Percentiles rank a stretch among this genome's conserved stretches.
These are phyloP conservation scores for Monotropa hypopitys DNA, from an alignment of 179 eudicot genomes.

Conservation along the genomic window DNA sequence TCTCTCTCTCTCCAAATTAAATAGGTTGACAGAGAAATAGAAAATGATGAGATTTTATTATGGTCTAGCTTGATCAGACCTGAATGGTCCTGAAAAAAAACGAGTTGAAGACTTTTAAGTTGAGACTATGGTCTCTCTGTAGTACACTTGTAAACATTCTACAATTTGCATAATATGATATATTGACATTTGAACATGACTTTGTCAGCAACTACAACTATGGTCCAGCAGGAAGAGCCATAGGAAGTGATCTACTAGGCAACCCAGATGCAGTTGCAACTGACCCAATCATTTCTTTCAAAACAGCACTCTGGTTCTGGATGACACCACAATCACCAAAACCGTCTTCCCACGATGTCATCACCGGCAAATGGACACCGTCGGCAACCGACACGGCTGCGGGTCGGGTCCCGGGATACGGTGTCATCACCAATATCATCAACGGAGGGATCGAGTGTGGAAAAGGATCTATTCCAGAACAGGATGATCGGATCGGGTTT, in stretches of 20 bases:
- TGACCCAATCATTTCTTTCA: constrained; percentile 25
- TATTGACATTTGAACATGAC: not conserved
- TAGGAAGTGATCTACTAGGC: constrained; percentile 14
- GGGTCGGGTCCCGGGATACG: constrained; percentile 16
- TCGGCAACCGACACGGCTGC: constrained; percentile 2
- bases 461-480: not conserved
- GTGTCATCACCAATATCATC: constrained; percentile 26
- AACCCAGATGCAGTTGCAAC: constrained; percentile 24
- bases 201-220: constrained; percentile 28
- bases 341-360: constrained; percentile 30
- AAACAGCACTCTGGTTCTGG: constrained; percentile 38
- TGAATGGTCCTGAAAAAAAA: too few relatives aligned
- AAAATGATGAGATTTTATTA: too few relatives aligned
- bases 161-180: not conserved
- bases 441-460: constrained; percentile 35
- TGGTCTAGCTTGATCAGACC: too few relatives aligned
- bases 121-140: too few relatives aligned
- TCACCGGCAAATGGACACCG: constrained; percentile 13
- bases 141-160: not conserved
- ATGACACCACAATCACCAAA: constrained; percentile 27
- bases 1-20: not conserved
- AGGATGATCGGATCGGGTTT: constrained; percentile 21
- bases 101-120: too few relatives aligned
- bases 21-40: too few relatives aligned
- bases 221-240: constrained; percentile 12